A percentile compares a stretch with the other conserved stretches of the same genome.
These are phyloP conservation scores for Pachysandra terminalis DNA, from an alignment of 164 flowering plant species.

Conservation along the genomic window DNA sequence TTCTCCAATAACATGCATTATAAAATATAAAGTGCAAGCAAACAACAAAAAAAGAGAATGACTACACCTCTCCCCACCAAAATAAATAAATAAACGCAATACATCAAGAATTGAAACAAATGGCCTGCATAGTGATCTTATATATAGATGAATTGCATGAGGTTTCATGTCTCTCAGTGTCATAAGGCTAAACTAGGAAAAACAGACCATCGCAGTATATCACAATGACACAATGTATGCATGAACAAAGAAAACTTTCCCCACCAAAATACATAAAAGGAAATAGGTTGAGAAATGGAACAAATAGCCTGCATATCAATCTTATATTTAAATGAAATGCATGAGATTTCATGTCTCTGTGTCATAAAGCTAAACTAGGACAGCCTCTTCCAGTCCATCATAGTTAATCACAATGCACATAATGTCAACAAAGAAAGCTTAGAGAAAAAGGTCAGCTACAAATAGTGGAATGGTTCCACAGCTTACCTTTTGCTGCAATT, in stretches of 20 bases:
- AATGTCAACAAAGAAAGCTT: neutral
- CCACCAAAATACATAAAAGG: too few species aligned
- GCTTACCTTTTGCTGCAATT: neutral
- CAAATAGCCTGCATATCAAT: too few species aligned
- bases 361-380: neutral
- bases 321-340: too few species aligned
- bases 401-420: neutral
- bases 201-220: neutral
- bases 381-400: neutral
- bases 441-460: neutral
- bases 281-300: too few species aligned
- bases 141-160: neutral
- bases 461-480: neutral
- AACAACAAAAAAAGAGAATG: too few species aligned
- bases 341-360: neutral
- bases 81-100: too few species aligned
- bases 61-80: too few species aligned
- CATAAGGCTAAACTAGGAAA: neutral
- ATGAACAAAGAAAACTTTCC: neutral
- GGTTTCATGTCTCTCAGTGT: neutral
- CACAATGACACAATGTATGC: neutral
- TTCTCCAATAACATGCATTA: too few species aligned
- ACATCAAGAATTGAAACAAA: neutral
- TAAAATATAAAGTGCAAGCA: too few species aligned
- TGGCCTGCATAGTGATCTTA: slow-evolving; percentile 1